These are phyloP conservation scores for Microbotryum lychnidis-dioicae DNA, from an alignment of 1,284 basidiomycete genomes.

Conservation along the genomic window DNA sequence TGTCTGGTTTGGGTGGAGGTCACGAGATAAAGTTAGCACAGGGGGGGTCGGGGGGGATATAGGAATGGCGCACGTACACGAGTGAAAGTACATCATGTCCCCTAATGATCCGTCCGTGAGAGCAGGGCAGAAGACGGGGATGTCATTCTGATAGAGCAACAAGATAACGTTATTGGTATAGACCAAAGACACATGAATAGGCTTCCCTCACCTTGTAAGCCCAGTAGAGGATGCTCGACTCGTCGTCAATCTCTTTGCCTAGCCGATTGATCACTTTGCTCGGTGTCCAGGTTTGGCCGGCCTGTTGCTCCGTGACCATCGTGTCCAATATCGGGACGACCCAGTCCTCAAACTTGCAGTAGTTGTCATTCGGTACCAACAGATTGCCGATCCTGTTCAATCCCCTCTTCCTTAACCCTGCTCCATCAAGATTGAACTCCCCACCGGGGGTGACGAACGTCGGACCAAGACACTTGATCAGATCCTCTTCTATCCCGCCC, in stretches of 20 bases:
- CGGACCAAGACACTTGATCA: conserved; percentile 95
- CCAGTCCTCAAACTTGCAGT: conserved; percentile 99
- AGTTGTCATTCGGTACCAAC: conserved; percentile 95
- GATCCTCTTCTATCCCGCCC: conserved; percentile 96
- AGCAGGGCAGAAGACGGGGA: conserved; percentile 97
- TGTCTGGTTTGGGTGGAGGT: conserved; percentile 43
- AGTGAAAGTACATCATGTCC: conserved; percentile 99
- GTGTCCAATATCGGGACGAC: conserved; percentile 83
- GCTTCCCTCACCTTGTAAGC: conserved; percentile 75
- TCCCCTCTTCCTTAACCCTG: conserved; percentile 72
- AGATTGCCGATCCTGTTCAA: conserved; percentile 99
- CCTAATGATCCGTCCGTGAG: conserved; percentile 95
- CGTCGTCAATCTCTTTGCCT: conserved; percentile 93
- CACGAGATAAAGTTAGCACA: neutral
- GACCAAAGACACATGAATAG: conserved; percentile 14
- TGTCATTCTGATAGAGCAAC: conserved; percentile 65
- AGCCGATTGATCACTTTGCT: conserved; percentile 83
- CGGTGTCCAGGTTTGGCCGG: conserved; percentile 65
- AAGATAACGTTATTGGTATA: neutral
- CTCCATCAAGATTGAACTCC: conserved; percentile 82
- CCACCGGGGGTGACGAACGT: conserved; percentile 67
- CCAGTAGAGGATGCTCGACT: conserved; percentile 91
- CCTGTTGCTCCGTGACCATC: conserved; percentile 80
- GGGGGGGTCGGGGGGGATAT: neutral
- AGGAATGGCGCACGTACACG: conserved; percentile 43